Conservation (phyloP, 2,329 filamentous ascomycete genomes). For the Calonectria multiphialidica region DNA sequence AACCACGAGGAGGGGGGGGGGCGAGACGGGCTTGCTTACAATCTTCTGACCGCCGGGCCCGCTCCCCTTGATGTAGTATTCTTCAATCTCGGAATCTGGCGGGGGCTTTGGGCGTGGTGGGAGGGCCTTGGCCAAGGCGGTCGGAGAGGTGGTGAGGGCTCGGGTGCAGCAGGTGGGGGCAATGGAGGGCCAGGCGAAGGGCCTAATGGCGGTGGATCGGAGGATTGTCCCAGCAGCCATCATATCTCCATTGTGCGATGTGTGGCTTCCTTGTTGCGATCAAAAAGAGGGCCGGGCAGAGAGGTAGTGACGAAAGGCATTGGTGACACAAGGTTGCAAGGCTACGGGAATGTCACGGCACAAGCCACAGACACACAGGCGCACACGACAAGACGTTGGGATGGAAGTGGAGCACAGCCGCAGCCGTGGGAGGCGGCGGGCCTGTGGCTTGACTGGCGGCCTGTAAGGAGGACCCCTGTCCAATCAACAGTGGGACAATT, state of each 20-base stretch:
- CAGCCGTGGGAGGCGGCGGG: background rate
- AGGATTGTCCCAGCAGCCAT: conserved; percentile 25
- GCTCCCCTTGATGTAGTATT: conserved; percentile 89
- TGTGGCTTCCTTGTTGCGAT: background rate
- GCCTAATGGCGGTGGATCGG: conserved; percentile 18
- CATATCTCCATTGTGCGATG: background rate
- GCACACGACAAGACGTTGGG: background rate
- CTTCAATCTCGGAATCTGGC: conserved; percentile 82
- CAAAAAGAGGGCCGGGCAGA: background rate
- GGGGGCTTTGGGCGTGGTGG: conserved; percentile 81
- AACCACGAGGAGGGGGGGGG: background rate
- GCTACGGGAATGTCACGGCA: conserved; percentile 9
- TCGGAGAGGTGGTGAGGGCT: conserved; percentile 48
- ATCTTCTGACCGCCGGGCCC: conserved; percentile 98
- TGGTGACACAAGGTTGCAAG: background rate
- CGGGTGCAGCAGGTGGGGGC: conserved; percentile 23
- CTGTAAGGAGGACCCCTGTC: conserved; percentile 1
- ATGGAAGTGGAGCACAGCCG: conserved; percentile 15
- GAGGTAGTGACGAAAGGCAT: background rate
- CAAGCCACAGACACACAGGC: conserved; percentile 24
- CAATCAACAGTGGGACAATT: conserved; percentile 24
- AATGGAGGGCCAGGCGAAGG: background rate
- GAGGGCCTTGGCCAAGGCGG: conserved; percentile 63
- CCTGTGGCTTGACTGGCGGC: conserved; percentile 1
- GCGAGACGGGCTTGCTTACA: conserved; percentile 57